Percentiles rank a stretch among this genome's conserved stretches.
These are phyloP conservation scores for Astrephomene gubernaculifera DNA, from an alignment of 139 green algal genomes.

Conservation along the genomic window DNA sequence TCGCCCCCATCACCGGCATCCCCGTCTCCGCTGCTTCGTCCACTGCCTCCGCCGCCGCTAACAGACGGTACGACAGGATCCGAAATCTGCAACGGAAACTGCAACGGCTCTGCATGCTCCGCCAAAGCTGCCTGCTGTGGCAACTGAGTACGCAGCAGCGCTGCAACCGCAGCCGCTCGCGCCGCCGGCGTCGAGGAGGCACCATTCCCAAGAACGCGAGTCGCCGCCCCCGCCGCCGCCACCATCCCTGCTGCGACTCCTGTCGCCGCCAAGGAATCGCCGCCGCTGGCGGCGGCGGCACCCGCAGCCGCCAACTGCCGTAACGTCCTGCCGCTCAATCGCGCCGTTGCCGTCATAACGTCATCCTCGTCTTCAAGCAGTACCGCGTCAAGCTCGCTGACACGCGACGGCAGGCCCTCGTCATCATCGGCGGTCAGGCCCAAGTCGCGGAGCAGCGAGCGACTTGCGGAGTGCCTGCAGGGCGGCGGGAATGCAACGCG, in stretches of 20 bases:
- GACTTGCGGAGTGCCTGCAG: too few species aligned
- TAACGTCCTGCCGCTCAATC: conserved; percentile 42
- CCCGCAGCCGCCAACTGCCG: conserved; percentile 33
- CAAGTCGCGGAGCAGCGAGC: background rate
- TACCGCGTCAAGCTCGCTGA: conserved; percentile 24
- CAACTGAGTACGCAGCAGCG: background rate
- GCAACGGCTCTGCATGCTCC: background rate
- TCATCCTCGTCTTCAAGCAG: conserved; percentile 20
- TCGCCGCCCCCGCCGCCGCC: too few species aligned
- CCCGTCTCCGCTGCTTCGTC: background rate
- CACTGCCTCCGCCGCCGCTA: background rate
- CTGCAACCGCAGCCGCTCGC: background rate
- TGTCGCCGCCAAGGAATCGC: too few species aligned
- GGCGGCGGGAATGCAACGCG: too few species aligned
- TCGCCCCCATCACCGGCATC: background rate
- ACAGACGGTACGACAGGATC: too few species aligned
- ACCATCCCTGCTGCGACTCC: too few species aligned
- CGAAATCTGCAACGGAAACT: too few species aligned
- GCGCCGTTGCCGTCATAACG: conserved; percentile 54
- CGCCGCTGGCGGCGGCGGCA: background rate
- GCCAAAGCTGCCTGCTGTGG: background rate
- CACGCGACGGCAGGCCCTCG: too few species aligned
- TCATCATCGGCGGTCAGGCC: background rate
- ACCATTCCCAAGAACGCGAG: too few species aligned
- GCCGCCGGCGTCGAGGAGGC: background rate